A percentile compares a stretch with the other conserved stretches of the same genome.
Evolutionary conservation across 2,329 filamentous ascomycete genomes (phyloP).

Genomic region (Aspergillus carbonarius): DNA sequence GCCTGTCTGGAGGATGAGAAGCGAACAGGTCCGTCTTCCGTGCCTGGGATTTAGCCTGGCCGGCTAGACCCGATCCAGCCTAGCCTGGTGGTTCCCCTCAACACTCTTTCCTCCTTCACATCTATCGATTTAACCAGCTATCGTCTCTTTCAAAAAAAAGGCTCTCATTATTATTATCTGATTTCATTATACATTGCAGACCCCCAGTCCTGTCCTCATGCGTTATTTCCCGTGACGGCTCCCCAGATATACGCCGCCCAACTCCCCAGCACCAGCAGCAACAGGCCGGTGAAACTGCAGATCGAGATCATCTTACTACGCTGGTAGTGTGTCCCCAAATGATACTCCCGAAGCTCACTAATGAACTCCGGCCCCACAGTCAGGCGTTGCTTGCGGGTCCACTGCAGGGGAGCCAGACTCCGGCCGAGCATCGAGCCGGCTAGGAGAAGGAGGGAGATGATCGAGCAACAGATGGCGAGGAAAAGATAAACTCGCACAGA

Average conservation of each 20-base stretch:
- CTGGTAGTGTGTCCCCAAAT: conserved; percentile 36
- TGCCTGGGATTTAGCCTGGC: not conserved
- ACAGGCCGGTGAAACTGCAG: conserved; percentile 45
- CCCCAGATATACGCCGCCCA: conserved; percentile 61
- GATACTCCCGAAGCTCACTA: conserved; percentile 43
- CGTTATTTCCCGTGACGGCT: conserved; percentile 54
- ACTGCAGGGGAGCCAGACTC: conserved; percentile 55
- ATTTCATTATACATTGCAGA: not conserved
- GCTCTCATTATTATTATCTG: too few species aligned
- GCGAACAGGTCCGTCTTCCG: not conserved
- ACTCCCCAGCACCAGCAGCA: conserved; percentile 51
- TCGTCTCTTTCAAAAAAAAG: too few species aligned
- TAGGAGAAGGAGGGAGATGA: conserved; percentile 46
- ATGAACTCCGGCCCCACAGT: conserved; percentile 45
- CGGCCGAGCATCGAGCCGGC: conserved; percentile 39
- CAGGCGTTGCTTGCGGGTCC: conserved; percentile 57
- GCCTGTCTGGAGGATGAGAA: not conserved
- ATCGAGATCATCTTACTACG: conserved; percentile 47
- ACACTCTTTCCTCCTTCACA: not conserved
- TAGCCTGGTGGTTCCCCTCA: not conserved
- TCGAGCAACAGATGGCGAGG: conserved; percentile 51
- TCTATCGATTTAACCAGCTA: too few species aligned
- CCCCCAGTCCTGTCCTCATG: conserved; percentile 1
- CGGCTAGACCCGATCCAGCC: not conserved
- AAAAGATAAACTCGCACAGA: conserved; percentile 59